These are phyloP conservation scores for Russula abietina DNA, from an alignment of 768 basidiomycete species.

Conservation along the genomic window DNA sequence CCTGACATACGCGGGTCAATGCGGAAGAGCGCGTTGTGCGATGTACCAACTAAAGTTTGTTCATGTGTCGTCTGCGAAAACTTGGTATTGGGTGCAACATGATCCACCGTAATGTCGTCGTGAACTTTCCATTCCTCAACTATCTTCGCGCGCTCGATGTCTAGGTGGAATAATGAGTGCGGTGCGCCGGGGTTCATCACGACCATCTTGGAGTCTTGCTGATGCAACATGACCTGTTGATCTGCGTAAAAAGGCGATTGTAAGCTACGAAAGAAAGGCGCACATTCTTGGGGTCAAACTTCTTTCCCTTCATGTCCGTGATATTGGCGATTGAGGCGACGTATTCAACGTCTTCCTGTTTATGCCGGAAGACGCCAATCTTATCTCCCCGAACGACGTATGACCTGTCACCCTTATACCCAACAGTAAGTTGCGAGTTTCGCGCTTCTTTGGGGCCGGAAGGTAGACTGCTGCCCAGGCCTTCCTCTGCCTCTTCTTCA, in stretches of 20 bases:
- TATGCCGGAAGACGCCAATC: slow-evolving; percentile 85
- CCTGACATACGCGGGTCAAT: slow-evolving; percentile 94
- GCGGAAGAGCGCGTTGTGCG: slow-evolving; percentile 93
- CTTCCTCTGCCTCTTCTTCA: slow-evolving; percentile 21
- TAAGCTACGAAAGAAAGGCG: slow-evolving; percentile 26
- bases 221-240: slow-evolving; percentile 86
- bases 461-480: slow-evolving; percentile 2
- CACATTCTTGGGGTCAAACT: slow-evolving; percentile 83
- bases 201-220: slow-evolving; percentile 94
- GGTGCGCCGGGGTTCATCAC: slow-evolving; percentile 78
- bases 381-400: slow-evolving; percentile 90
- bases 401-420: slow-evolving; percentile 91
- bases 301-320: slow-evolving; percentile 69
- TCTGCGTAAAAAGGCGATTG: background rate
- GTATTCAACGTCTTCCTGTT: slow-evolving; percentile 70
- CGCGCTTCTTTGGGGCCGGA: slow-evolving; percentile 47
- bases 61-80: slow-evolving; percentile 90
- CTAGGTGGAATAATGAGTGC: slow-evolving; percentile 82
- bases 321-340: slow-evolving; percentile 83
- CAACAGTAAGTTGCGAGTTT: slow-evolving; percentile 88
- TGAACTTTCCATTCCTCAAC: slow-evolving; percentile 99
- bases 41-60: slow-evolving; percentile 89
- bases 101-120: slow-evolving; percentile 76
- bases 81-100: slow-evolving; percentile 90
- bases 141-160: slow-evolving; percentile 90